phyloP scores from a whole-genome alignment of 192 early-diverging fungal species.

The Coemansia sp. region DNA sequence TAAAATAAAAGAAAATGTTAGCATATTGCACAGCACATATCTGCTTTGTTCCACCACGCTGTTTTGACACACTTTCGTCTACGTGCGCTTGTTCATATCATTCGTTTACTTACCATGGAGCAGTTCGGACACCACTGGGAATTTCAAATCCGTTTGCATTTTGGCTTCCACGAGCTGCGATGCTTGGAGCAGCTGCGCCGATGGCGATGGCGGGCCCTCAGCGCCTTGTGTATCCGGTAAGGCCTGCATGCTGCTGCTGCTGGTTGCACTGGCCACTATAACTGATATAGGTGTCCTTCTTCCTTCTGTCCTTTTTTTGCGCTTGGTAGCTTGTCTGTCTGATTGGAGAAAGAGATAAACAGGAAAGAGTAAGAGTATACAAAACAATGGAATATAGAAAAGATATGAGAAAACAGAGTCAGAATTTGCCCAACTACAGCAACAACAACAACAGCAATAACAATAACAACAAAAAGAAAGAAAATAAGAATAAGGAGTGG shows the following conservation, averaged over 20 bases:
- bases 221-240: not conserved
- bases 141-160: slow-evolving; percentile 45
- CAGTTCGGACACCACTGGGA: slow-evolving; percentile 48
- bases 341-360: slow-evolving; percentile 6
- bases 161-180: slow-evolving; percentile 36
- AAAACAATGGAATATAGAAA: not conserved
- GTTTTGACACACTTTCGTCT: no score
- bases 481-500: not conserved
- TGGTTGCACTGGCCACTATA: not conserved
- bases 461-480: slow-evolving; percentile 5
- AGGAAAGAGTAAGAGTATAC: not conserved
- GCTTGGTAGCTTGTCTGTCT: no score
- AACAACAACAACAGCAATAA: not conserved
- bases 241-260: not conserved
- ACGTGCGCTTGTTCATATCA: not conserved
- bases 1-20: not conserved
- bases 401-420: not conserved
- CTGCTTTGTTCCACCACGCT: no score
- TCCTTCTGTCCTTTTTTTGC: no score
- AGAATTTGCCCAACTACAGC: not conserved
- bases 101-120: slow-evolving; percentile 43
- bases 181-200: slow-evolving; percentile 18
- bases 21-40: no score
- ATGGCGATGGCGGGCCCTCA: slow-evolving; percentile 8
- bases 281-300: not conserved